Percentiles rank a stretch among this genome's conserved stretches.
Conservation (phyloP, 2,329 filamentous ascomycete genomes). For the Microsporum ferrugineum region DNA sequence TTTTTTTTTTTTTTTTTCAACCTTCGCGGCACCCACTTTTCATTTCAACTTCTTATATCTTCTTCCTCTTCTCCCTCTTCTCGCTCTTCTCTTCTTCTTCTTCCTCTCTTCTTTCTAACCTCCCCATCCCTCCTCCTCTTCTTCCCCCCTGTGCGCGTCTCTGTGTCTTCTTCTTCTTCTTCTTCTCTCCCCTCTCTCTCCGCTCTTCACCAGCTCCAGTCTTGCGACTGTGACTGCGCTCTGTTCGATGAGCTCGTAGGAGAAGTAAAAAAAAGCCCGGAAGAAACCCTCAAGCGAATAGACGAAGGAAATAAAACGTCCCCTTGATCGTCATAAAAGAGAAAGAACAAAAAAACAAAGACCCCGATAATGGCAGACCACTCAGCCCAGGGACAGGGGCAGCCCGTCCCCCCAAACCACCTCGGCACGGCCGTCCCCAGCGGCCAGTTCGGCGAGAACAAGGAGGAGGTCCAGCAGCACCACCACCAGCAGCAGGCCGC, state of each 20-base stretch:
- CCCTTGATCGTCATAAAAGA: background rate
- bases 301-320: background rate
- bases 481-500: background rate
- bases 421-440: conserved; percentile 18
- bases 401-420: conserved; percentile 15
- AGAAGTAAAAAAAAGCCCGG: background rate
- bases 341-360: background rate
- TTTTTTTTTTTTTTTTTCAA: too few relatives aligned
- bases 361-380: conserved; percentile 11
- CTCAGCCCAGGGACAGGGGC: conserved; percentile 14
- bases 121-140: conserved; percentile 6
- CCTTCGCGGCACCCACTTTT: conserved; percentile 5
- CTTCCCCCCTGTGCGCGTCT: background rate
- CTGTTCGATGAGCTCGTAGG: conserved; percentile 1
- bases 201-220: conserved; percentile 1
- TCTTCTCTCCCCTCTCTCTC: background rate
- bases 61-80: conserved; percentile 9
- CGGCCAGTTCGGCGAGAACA: conserved; percentile 14
- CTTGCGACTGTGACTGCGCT: background rate
- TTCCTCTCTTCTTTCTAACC: background rate
- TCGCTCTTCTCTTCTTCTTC: background rate
- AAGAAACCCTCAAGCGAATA: background rate
- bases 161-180: background rate
- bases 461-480: conserved; percentile 5
- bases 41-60: conserved; percentile 11